Conservation (phyloP, 1,139 yeast species). For the Arxiozyma bovina region DNA sequence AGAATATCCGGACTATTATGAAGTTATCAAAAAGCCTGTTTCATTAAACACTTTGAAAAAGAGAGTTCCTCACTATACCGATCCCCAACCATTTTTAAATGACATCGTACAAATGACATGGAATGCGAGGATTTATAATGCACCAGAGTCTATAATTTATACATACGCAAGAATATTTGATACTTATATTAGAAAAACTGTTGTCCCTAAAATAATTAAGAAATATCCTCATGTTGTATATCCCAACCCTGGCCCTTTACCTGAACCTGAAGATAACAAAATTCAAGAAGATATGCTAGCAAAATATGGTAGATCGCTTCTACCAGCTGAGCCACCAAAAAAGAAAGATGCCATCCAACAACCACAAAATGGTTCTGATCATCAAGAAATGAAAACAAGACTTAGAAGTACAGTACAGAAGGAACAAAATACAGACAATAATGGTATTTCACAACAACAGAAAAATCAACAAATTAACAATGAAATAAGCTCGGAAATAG, state of each 20-base stretch:
- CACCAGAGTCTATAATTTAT: slow-evolving; percentile 58
- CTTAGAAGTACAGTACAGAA: neutral
- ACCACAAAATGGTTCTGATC: neutral
- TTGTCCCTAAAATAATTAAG: slow-evolving; percentile 43
- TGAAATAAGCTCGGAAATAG: neutral
- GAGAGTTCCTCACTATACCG: slow-evolving; percentile 40
- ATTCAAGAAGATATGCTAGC: slow-evolving; percentile 5
- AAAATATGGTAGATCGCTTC: neutral
- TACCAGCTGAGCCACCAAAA: neutral
- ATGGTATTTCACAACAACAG: neutral
- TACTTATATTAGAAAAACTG: slow-evolving; percentile 43
- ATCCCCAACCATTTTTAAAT: slow-evolving; percentile 59
- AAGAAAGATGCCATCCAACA: neutral
- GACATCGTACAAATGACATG: slow-evolving; percentile 80
- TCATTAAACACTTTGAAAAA: slow-evolving; percentile 59
- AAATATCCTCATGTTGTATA: slow-evolving; percentile 42
- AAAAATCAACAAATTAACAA: neutral
- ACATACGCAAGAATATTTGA: slow-evolving; percentile 67
- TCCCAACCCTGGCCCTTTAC: slow-evolving; percentile 71
- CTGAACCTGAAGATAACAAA: slow-evolving; percentile 36
- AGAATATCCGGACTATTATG: slow-evolving; percentile 63
- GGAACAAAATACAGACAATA: neutral
- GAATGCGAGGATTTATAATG: slow-evolving; percentile 82
- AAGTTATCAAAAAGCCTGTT: slow-evolving; percentile 61
- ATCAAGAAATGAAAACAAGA: neutral